These are phyloP conservation scores for Corylus avellana DNA, from an alignment of 306 rosid species.

Conservation along the genomic window DNA sequence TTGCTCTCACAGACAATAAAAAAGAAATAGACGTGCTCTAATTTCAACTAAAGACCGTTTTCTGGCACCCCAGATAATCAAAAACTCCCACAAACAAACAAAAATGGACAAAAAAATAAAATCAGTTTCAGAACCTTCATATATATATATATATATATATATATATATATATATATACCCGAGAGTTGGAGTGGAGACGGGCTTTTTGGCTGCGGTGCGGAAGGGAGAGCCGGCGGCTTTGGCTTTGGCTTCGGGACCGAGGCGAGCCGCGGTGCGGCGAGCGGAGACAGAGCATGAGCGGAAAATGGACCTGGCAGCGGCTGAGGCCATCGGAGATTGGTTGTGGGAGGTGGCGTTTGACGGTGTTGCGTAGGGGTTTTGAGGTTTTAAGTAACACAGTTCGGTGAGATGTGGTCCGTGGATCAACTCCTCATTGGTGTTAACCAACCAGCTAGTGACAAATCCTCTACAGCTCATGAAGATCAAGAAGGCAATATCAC, in stretches of 20 bases:
- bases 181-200: slow-evolving; percentile 45
- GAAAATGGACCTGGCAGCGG: slow-evolving; percentile 64
- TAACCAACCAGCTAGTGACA: no score
- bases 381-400: not conserved
- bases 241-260: slow-evolving; percentile 21
- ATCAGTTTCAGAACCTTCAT: not conserved
- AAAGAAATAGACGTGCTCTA: not conserved
- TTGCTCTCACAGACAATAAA: not conserved
- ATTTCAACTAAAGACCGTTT: not conserved
- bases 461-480: no score
- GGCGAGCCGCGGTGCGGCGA: slow-evolving; percentile 41
- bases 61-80: not conserved
- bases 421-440: not conserved
- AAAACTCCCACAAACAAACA: not conserved
- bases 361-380: not conserved
- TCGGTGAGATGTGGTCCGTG: no score
- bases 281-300: slow-evolving; percentile 56
- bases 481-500: no score
- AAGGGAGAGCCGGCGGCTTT: slow-evolving; percentile 56
- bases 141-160: slow-evolving; percentile 1
- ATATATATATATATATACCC: slow-evolving; percentile 37
- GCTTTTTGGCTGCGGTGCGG: slow-evolving; percentile 49
- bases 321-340: slow-evolving; percentile 55
- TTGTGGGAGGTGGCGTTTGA: not conserved
- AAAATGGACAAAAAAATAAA: not conserved